phyloP scores from a whole-genome alignment of 139 green algal species.

The Zygnema circumcarinatum region DNA sequence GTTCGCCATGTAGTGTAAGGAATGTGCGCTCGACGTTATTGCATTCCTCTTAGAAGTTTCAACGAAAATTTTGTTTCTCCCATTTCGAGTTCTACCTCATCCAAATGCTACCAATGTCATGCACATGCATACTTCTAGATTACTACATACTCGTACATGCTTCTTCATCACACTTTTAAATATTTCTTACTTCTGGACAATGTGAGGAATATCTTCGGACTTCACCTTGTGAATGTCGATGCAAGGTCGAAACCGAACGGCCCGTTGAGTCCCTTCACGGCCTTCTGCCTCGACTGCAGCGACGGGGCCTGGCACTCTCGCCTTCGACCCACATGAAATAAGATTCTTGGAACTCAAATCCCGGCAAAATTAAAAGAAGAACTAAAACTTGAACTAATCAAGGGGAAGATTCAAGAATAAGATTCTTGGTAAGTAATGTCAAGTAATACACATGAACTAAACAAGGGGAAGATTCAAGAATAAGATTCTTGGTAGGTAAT shows the following conservation, averaged over 20 bases:
- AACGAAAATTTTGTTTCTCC: constrained; percentile 3
- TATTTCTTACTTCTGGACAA: neutral
- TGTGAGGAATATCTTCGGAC: neutral
- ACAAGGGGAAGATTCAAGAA: neutral
- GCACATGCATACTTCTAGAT: neutral
- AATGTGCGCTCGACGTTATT: too few species aligned
- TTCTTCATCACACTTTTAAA: neutral
- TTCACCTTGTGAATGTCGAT: constrained; percentile 98
- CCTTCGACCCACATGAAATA: neutral
- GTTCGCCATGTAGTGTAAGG: too few species aligned
- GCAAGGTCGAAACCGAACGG: constrained; percentile 88
- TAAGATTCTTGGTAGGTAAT: too few species aligned
- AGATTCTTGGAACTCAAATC: neutral
- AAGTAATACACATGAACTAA: neutral
- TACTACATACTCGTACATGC: neutral
- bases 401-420: neutral
- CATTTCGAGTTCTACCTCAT: neutral
- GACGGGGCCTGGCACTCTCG: neutral
- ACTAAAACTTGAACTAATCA: neutral
- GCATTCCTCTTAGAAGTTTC: neutral
- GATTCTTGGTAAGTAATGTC: too few species aligned
- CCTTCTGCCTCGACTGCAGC: neutral
- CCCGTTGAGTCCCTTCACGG: constrained; percentile 4
- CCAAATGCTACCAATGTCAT: constrained; percentile 4
- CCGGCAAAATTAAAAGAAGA: neutral